Evolutionary conservation across 2,329 filamentous ascomycete genomes (phyloP).

Genomic region (Aspergillus pseudoterreus): DNA sequence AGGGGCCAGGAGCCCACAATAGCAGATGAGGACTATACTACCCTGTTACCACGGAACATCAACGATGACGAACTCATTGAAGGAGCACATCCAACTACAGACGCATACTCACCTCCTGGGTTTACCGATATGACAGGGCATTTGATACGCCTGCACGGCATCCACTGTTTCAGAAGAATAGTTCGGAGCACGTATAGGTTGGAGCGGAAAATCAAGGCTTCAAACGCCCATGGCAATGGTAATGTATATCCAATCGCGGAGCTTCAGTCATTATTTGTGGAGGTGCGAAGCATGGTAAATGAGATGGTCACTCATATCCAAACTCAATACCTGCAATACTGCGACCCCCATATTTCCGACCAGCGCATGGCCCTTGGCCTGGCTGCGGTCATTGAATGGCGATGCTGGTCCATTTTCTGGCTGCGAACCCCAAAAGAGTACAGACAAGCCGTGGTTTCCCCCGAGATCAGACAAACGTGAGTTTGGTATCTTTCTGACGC

Average conservation of each 20-base stretch:
- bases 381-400: slow-evolving; percentile 8
- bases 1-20: slow-evolving; percentile 12
- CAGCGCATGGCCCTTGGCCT: slow-evolving; percentile 9
- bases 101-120: slow-evolving; percentile 1
- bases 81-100: neutral
- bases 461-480: slow-evolving; percentile 7
- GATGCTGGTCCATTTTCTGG: slow-evolving; percentile 11
- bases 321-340: slow-evolving; percentile 7
- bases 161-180: slow-evolving; percentile 10
- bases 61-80: slow-evolving; percentile 9
- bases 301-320: slow-evolving; percentile 5
- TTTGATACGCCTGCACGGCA: slow-evolving; percentile 9
- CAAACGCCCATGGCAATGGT: neutral
- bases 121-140: slow-evolving; percentile 12
- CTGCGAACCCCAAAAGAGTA: slow-evolving; percentile 8
- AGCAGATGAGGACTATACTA: slow-evolving; percentile 10
- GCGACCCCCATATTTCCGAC: slow-evolving; percentile 4
- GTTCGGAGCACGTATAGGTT: slow-evolving; percentile 5
- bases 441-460: slow-evolving; percentile 5
- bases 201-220: slow-evolving; percentile 5
- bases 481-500: neutral
- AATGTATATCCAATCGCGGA: slow-evolving; percentile 1
- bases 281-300: slow-evolving; percentile 4
- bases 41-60: slow-evolving; percentile 9
- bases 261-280: slow-evolving; percentile 5